phyloP scores from a whole-genome alignment of 257 asterid species.

The Gynochthodes officinalis region DNA sequence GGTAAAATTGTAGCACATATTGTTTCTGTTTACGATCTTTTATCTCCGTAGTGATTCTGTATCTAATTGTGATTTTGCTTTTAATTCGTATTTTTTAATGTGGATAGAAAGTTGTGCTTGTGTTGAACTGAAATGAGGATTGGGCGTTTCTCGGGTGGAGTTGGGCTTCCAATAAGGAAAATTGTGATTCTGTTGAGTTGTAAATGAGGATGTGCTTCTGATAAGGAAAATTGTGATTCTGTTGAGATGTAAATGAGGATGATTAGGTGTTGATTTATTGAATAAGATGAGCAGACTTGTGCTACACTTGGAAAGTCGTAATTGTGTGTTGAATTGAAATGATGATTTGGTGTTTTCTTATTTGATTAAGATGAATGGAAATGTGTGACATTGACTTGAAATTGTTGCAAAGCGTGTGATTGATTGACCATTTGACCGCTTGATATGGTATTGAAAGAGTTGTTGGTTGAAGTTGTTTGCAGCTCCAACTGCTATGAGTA shows the following conservation, averaged over 20 bases:
- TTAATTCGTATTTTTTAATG: not conserved
- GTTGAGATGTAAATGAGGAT: not conserved
- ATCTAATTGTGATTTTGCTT: not conserved
- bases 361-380: not conserved
- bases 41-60: not conserved
- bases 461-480: not conserved
- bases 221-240: too few relatives aligned
- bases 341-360: not conserved
- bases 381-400: slow-evolving; percentile 1
- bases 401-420: not conserved
- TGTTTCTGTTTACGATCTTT: not conserved
- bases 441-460: not conserved
- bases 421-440: slow-evolving; percentile 1
- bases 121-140: not conserved
- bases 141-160: not conserved
- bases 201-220: not conserved
- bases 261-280: not conserved
- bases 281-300: not conserved
- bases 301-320: slow-evolving; percentile 8
- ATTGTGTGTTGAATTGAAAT: not conserved
- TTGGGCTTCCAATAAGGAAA: not conserved
- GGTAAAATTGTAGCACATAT: too few relatives aligned
- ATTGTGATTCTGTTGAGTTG: not conserved
- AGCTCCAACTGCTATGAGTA: not conserved
- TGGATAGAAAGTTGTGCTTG: not conserved